These are phyloP conservation scores for Aspergillus nomiae DNA, from an alignment of 2,329 filamentous ascomycete species.

Conservation along the genomic window DNA sequence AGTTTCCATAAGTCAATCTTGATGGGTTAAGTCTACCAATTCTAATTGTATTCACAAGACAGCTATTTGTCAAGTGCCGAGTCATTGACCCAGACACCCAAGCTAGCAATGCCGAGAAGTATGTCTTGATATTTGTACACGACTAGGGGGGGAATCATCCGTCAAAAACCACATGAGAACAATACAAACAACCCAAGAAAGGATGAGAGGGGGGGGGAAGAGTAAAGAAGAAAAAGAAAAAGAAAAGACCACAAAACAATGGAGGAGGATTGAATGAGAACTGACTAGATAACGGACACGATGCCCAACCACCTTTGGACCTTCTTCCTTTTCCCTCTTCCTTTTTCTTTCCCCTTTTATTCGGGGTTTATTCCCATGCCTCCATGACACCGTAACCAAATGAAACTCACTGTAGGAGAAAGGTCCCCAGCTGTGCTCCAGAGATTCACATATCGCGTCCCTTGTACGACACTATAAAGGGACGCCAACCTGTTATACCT, in stretches of 20 bases:
- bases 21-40: background rate
- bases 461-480: background rate
- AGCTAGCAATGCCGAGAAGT: constrained; percentile 3
- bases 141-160: constrained; percentile 24
- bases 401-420: background rate
- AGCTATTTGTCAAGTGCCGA: background rate
- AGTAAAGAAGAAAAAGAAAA: constrained; percentile 7
- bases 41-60: constrained; percentile 5
- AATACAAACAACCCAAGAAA: constrained; percentile 7
- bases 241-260: constrained; percentile 9
- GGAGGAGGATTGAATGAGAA: background rate
- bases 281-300: background rate
- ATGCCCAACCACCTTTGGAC: background rate
- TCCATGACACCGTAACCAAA: background rate
- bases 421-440: background rate
- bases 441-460: background rate
- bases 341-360: too few species aligned
- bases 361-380: background rate
- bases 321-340: background rate
- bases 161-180: constrained; percentile 15
- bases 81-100: background rate
- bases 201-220: constrained; percentile 4
- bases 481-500: constrained; percentile 11
- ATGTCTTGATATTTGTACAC: constrained; percentile 26
- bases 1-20: background rate